Conservation (phyloP, 2,329 filamentous ascomycete species). For the Saccharata proteae region DNA sequence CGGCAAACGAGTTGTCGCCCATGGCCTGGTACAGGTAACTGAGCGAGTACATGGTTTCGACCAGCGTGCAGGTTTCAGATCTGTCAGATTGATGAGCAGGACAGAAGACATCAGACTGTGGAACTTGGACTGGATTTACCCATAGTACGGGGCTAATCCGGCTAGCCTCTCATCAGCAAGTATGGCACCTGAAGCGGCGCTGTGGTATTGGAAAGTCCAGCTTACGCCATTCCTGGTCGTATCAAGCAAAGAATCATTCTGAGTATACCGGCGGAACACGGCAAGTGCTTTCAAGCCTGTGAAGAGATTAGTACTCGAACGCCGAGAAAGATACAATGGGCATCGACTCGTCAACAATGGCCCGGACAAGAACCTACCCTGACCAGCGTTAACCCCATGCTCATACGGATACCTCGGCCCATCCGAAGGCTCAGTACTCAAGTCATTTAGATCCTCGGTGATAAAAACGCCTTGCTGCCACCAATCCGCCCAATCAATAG, state of each 20-base stretch:
- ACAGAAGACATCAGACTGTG: background rate
- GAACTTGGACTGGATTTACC: constrained; percentile 8
- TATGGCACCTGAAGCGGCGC: constrained; percentile 35
- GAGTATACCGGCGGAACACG: constrained; percentile 33
- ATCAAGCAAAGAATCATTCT: constrained; percentile 30
- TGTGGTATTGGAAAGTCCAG: constrained; percentile 38
- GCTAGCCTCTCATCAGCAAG: constrained; percentile 39
- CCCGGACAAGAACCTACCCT: constrained; percentile 10
- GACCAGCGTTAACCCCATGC: constrained; percentile 16
- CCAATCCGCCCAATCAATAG: constrained; percentile 21
- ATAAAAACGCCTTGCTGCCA: constrained; percentile 15
- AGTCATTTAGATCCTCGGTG: constrained; percentile 16
- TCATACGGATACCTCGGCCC: constrained; percentile 11
- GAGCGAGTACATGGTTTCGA: constrained; percentile 41
- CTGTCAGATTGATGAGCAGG: constrained; percentile 17
- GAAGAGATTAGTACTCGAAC: too few species aligned
- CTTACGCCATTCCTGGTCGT: constrained; percentile 32
- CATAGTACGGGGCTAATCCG: constrained; percentile 30
- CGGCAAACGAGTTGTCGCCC: constrained; percentile 36
- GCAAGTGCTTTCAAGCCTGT: constrained; percentile 36
- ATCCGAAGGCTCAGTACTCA: constrained; percentile 13
- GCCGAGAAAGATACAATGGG: too few species aligned
- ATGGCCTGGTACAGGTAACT: constrained; percentile 39
- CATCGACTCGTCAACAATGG: constrained; percentile 5
- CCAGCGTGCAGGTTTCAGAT: constrained; percentile 40